Evolutionary conservation across 1,139 yeast genomes (phyloP).

Genomic region (Meyerozyma sp.): DNA sequence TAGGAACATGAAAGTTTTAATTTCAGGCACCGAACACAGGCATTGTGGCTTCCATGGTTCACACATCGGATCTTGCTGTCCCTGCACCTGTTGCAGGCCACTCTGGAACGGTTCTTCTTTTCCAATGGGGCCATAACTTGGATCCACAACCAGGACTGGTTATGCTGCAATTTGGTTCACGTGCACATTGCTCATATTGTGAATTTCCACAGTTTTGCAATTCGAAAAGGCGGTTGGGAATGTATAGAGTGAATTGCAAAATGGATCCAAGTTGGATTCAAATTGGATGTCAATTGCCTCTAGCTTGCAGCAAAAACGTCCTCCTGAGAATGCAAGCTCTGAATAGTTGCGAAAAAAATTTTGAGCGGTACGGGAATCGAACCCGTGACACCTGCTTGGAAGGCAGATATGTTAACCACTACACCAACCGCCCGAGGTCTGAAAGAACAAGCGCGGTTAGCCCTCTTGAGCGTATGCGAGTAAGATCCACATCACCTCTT

Average conservation of each 20-base stretch:
- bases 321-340: not conserved
- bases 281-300: too few species aligned
- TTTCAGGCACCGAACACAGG: not conserved
- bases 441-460: not conserved
- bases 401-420: conserved; percentile 57
- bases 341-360: conserved; percentile 22
- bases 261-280: too few species aligned
- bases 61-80: not conserved
- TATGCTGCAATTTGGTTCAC: not conserved
- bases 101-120: not conserved
- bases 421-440: conserved; percentile 42
- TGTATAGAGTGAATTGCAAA: too few species aligned
- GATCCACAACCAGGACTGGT: not conserved
- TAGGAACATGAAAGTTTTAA: not conserved
- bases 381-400: conserved; percentile 81
- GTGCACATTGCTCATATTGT: not conserved
- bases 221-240: too few species aligned
- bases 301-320: too few species aligned
- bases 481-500: not conserved
- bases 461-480: not conserved
- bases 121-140: not conserved
- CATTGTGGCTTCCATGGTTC: not conserved
- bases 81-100: not conserved
- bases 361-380: conserved; percentile 76
- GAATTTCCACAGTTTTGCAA: not conserved